These are phyloP conservation scores for Wickerhamomyces hampshirensis DNA, from an alignment of 805 yeast species.

Conservation along the genomic window DNA sequence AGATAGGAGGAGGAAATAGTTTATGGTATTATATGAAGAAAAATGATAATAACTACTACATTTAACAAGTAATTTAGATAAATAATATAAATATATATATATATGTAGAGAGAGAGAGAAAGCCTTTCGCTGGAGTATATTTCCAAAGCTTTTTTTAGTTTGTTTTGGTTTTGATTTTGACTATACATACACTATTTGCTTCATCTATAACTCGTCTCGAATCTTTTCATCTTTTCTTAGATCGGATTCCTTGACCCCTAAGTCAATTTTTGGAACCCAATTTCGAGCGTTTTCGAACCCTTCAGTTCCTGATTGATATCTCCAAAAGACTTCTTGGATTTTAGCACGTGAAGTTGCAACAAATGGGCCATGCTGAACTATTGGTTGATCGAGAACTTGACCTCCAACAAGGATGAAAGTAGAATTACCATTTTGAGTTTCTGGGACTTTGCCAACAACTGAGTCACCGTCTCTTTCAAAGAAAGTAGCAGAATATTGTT, in stretches of 20 bases:
- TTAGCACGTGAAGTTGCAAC: conserved; percentile 68
- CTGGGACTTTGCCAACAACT: conserved; percentile 50
- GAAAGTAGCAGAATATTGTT: conserved; percentile 49
- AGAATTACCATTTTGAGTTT: conserved; percentile 36
- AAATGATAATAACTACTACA: background rate
- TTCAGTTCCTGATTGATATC: conserved; percentile 62
- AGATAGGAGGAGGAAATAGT: no score
- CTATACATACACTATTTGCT: no score
- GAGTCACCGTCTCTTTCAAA: conserved; percentile 67
- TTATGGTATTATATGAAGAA: no score
- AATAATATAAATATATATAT: no score
- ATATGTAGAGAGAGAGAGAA: no score
- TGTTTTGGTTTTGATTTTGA: no score
- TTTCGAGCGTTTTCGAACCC: conserved; percentile 65
- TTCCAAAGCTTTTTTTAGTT: no score
- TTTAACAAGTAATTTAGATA: no score
- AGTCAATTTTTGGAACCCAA: conserved; percentile 44
- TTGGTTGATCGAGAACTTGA: conserved; percentile 62
- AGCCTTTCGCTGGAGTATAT: no score
- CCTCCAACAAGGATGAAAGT: conserved; percentile 78
- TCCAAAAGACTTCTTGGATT: conserved; percentile 64
- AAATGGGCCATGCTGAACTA: conserved; percentile 89
- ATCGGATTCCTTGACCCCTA: conserved; percentile 31
- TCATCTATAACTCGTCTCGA: conserved; percentile 13
- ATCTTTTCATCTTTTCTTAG: conserved; percentile 5